Conservation (phyloP, 305 asterid species). For the Ilex paraguariensis region DNA sequence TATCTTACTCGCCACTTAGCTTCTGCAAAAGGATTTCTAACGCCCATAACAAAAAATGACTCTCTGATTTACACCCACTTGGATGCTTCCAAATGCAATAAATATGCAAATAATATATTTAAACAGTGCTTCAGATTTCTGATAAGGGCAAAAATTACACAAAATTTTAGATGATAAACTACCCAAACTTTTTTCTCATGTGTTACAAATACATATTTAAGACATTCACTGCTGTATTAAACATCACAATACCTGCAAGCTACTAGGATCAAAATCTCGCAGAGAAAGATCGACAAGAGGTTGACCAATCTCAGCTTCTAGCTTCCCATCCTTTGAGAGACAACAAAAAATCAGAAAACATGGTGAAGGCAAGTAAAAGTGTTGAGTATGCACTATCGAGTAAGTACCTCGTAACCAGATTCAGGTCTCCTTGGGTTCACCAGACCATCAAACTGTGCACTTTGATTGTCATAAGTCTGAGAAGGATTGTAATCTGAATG, state of each 20-base stretch:
- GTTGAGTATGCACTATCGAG: neutral
- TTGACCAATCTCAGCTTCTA: conserved; percentile 47
- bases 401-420: conserved; percentile 50
- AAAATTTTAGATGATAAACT: no score
- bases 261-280: conserved; percentile 55
- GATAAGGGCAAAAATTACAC: no score
- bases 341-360: conserved; percentile 2
- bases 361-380: neutral
- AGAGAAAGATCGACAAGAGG: conserved; percentile 51
- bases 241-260: conserved; percentile 55
- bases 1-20: no score
- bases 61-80: no score
- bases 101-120: no score
- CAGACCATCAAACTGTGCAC: conserved; percentile 35
- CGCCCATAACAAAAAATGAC: no score
- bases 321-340: conserved; percentile 47
- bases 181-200: no score
- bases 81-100: no score
- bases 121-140: no score
- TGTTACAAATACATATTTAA: no score
- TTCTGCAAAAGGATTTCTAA: no score
- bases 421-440: conserved; percentile 40
- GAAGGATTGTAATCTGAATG: conserved; percentile 57
- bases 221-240: no score
- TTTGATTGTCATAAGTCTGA: conserved; percentile 39